A percentile compares a stretch with the other conserved stretches of the same genome.
phyloP scores from a whole-genome alignment of 768 basidiomycete species.

The Suillus spraguei region DNA sequence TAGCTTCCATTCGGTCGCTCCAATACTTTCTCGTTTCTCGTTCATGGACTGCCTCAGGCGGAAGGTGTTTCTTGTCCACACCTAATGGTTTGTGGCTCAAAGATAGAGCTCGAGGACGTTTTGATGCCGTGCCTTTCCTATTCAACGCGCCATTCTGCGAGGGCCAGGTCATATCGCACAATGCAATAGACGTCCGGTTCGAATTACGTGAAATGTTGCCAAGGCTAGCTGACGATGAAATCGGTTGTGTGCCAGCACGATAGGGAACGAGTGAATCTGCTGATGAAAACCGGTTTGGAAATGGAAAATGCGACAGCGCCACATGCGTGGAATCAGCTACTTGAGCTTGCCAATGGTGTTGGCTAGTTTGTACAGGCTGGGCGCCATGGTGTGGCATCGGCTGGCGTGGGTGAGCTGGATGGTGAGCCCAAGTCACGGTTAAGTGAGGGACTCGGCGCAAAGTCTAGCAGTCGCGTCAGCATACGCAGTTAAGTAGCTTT shows the following conservation, averaged over 20 bases:
- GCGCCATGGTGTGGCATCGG: constrained; percentile 17
- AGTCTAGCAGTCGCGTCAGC: constrained; percentile 44
- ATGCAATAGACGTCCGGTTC: not conserved
- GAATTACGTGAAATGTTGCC: not conserved
- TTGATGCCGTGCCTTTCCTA: constrained; percentile 12
- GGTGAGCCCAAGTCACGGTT: constrained; percentile 81
- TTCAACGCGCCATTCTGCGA: not conserved
- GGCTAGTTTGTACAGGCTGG: constrained; percentile 14
- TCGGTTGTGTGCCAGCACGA: not conserved
- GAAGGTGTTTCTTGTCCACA: constrained; percentile 36
- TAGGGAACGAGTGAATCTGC: constrained; percentile 14
- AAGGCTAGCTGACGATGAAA: constrained; percentile 11
- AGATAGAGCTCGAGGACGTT: constrained; percentile 33
- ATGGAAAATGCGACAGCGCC: constrained; percentile 18
- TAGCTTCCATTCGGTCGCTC: constrained; percentile 21
- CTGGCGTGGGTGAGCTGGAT: constrained; percentile 36
- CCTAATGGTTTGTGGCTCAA: constrained; percentile 24
- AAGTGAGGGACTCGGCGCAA: constrained; percentile 71
- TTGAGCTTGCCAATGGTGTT: constrained; percentile 25
- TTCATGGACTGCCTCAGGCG: constrained; percentile 33
- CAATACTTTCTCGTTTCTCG: constrained; percentile 28
- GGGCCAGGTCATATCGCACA: constrained; percentile 9
- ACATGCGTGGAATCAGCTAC: constrained; percentile 11
- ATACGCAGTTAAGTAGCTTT: constrained; percentile 10
- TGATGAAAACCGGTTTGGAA: constrained; percentile 20